These are phyloP conservation scores for Meyerozyma guilliermondii DNA, from an alignment of 1,139 yeast genomes.

Conservation along the genomic window DNA sequence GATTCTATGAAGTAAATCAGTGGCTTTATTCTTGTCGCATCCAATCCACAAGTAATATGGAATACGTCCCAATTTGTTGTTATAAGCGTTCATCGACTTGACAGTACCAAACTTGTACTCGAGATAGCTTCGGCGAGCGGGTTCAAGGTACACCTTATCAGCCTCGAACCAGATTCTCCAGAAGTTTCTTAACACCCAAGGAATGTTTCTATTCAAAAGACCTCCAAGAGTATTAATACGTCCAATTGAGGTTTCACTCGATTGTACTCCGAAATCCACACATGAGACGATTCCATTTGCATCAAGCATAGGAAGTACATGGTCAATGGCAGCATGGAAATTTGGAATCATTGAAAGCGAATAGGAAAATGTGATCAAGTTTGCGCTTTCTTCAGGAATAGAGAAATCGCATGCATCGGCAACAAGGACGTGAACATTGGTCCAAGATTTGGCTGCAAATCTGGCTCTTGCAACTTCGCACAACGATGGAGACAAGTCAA, in stretches of 20 bases:
- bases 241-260: constrained; percentile 60
- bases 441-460: constrained; percentile 42
- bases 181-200: constrained; percentile 73
- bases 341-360: constrained; percentile 84
- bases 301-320: constrained; percentile 49
- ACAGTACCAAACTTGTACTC: constrained; percentile 79
- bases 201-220: constrained; percentile 60
- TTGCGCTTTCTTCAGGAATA: constrained; percentile 43
- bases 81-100: constrained; percentile 65
- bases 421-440: constrained; percentile 62
- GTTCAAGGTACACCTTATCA: constrained; percentile 74
- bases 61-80: constrained; percentile 60
- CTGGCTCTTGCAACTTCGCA: constrained; percentile 66
- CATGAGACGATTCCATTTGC: constrained; percentile 58
- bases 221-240: constrained; percentile 75
- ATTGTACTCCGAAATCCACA: constrained; percentile 78
- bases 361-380: constrained; percentile 71
- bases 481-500: constrained; percentile 73
- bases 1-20: constrained; percentile 56
- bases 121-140: constrained; percentile 75
- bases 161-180: constrained; percentile 90
- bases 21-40: constrained; percentile 62
- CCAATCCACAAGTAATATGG: constrained; percentile 86
- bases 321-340: constrained; percentile 75
- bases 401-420: constrained; percentile 73